Base-by-base conservation (phyloP, 2,329 filamentous ascomycete genomes). In the Aspergillus sp. region DNA sequence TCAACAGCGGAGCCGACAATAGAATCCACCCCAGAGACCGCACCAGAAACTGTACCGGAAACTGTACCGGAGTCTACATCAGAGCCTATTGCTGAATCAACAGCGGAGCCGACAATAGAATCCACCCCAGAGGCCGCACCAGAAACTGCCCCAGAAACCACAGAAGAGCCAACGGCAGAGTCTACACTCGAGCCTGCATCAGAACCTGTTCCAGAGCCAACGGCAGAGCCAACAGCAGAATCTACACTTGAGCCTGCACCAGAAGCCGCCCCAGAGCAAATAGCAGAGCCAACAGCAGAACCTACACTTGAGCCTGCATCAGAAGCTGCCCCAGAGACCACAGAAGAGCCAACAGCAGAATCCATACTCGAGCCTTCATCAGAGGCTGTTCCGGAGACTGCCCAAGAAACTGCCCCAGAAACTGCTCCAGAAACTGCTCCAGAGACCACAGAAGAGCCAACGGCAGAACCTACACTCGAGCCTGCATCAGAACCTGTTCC, bases 41-140 rank as follows among this genome's bases (percentile, higher is more conserved):
- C 50, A 33, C 40, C 44, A n/a, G 49, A 51, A n/a, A n/a, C 39
- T 7, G n/a, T 28, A 8, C 12, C 32, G 4, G 43, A 44, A 13
- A 32, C 19, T 26, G 36, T 46, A 12, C 31, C 44, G 27, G 44
- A 51, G 29, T 28, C 19, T n/a, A 7, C 11, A 12, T 27, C 36
- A 7, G 19, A 19, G 19, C 19, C 19, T 19, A 19, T 19, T 4
- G 19, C 19, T 19, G 19, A 19, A 19, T 26, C 34, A 19, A 10
- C 34, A 36, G 27, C 12, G n/a, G 19, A 36, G 19, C 9, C 34
- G 10, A 10, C 4, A 36, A 27, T 19, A 6, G 4, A 7, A 10
- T 11, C 19, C 33, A 13, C 33, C 33, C 12, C 32, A 19, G 19
- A 19, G 19, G 2, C 34, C 27, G 34, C 44, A 39, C 33, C 45